Conservation (phyloP, 1,139 yeast species). For the Pichia kudriavzevii region DNA sequence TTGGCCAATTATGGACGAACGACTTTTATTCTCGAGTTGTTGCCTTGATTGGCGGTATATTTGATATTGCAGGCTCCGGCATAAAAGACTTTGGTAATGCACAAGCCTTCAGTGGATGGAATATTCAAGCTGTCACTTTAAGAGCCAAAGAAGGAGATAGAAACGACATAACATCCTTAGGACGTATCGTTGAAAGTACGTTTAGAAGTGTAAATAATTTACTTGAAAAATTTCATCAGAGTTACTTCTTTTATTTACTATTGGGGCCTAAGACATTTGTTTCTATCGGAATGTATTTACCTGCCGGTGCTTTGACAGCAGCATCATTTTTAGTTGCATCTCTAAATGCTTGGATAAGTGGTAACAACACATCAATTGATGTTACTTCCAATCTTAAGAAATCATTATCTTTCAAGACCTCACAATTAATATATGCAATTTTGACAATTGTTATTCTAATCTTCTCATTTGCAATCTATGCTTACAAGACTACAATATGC, state of each 20-base stretch:
- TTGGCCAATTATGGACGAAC: constrained; percentile 37
- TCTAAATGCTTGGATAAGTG: constrained; percentile 48
- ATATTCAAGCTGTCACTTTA: constrained; percentile 82
- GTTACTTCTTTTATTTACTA: constrained; percentile 86
- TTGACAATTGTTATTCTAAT: constrained; percentile 9
- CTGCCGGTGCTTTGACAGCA: constrained; percentile 72
- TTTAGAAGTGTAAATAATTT: constrained; percentile 87
- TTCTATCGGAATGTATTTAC: constrained; percentile 89
- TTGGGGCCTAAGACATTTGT: constrained; percentile 75
- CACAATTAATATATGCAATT: constrained; percentile 18
- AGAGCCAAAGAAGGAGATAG: constrained; percentile 53
- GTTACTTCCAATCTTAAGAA: constrained; percentile 12
- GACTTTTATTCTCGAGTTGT: constrained; percentile 50
- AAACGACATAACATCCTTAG: constrained; percentile 82
- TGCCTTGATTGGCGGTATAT: constrained; percentile 57
- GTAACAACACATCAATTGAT: constrained; percentile 20
- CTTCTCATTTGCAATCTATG: neutral
- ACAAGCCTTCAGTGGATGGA: constrained; percentile 94
- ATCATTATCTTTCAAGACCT: constrained; percentile 9
- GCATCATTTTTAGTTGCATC: constrained; percentile 67
- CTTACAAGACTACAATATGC: too few species aligned
- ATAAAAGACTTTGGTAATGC: constrained; percentile 52
- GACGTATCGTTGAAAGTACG: constrained; percentile 80
- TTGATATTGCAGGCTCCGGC: constrained; percentile 67
- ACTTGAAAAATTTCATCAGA: constrained; percentile 92